phyloP scores from a whole-genome alignment of 768 basidiomycete species.

The Leccinum imitatum region DNA sequence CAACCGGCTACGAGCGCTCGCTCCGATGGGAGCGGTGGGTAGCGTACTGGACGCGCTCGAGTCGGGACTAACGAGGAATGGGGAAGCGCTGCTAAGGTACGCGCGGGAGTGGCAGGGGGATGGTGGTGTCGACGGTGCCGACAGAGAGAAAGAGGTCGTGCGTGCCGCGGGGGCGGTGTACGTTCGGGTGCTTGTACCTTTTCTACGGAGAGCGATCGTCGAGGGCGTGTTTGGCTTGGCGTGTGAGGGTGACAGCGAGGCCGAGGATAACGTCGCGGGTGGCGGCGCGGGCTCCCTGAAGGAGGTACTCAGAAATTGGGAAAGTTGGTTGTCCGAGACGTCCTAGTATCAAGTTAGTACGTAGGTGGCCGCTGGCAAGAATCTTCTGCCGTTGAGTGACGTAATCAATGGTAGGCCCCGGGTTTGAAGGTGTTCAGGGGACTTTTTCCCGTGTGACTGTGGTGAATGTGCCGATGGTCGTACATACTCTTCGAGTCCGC shows the following conservation, averaged over 20 bases:
- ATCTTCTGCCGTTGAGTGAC: not conserved
- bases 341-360: not conserved
- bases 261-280: not conserved
- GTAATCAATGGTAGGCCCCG: not conserved
- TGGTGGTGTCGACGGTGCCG: conserved; percentile 5
- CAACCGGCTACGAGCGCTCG: conserved; percentile 80
- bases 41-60: conserved; percentile 55
- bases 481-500: not conserved
- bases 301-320: conserved; percentile 25
- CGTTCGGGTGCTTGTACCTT: conserved; percentile 64
- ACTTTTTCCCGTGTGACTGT: not conserved
- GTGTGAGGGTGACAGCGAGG: conserved; percentile 16
- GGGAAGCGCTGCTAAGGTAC: conserved; percentile 48
- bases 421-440: not conserved
- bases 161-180: conserved; percentile 58
- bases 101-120: conserved; percentile 38
- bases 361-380: not conserved
- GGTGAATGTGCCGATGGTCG: not conserved
- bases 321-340: conserved; percentile 28
- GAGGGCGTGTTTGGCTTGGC: conserved; percentile 68
- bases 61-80: conserved; percentile 45
- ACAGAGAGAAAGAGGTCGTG: conserved; percentile 37
- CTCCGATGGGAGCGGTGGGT: conserved; percentile 58
- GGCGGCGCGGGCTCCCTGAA: conserved; percentile 5
- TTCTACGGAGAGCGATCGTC: conserved; percentile 62